A percentile compares a stretch with the other conserved stretches of the same genome.
Conservation (phyloP, 331 rosid species). For the Saraca asoca region DNA sequence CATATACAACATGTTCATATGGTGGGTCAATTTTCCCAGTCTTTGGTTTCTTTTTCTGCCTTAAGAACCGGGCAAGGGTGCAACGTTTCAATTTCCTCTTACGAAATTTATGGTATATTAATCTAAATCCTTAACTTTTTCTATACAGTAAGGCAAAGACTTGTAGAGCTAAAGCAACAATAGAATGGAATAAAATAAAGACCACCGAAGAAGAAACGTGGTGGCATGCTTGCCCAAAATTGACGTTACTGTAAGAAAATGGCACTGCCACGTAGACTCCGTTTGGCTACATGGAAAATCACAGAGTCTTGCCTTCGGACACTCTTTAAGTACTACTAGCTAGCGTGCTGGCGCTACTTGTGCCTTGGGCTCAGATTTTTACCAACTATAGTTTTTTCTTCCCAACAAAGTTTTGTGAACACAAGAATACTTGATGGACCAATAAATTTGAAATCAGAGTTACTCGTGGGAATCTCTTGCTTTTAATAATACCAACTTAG, state of each 20-base stretch:
- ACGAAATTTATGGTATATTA: constrained; percentile 28
- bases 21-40: constrained; percentile 40
- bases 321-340: neutral
- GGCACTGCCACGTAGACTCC: neutral
- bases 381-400: too few relatives aligned
- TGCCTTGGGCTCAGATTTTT: too few relatives aligned
- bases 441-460: constrained; percentile 14
- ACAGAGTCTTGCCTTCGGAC: neutral
- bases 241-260: constrained; percentile 28
- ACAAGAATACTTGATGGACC: constrained; percentile 20
- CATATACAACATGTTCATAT: constrained; percentile 43
- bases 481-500: neutral
- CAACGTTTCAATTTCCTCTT: neutral
- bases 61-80: constrained; percentile 29
- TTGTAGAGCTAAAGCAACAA: constrained; percentile 26
- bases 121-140: neutral
- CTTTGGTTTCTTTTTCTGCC: constrained; percentile 25
- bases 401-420: neutral
- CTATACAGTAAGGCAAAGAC: constrained; percentile 22
- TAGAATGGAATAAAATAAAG: constrained; percentile 1
- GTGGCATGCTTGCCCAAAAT: constrained; percentile 32
- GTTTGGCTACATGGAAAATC: constrained; percentile 21
- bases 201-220: constrained; percentile 19
- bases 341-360: too few relatives aligned
- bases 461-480: neutral